These are phyloP conservation scores for Polysphondylium violaceum DNA, from an alignment of 78 protist genomes.

Conservation along the genomic window DNA sequence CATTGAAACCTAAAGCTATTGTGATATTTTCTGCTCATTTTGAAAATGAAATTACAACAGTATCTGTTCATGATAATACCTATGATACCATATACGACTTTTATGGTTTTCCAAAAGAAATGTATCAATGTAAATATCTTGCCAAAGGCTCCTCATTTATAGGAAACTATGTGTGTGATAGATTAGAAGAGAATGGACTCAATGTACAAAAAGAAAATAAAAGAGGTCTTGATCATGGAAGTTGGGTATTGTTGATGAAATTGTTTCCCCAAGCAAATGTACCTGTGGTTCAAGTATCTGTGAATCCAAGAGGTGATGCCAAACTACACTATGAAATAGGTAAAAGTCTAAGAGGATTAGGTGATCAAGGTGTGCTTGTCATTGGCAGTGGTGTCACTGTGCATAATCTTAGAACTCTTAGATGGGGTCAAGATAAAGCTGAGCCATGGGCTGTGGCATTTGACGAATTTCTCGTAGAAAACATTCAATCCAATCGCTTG, in stretches of 20 bases:
- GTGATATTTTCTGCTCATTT: slow-evolving; percentile 25
- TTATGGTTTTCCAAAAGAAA: slow-evolving; percentile 76
- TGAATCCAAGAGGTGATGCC: slow-evolving; percentile 38
- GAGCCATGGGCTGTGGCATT: slow-evolving; percentile 5
- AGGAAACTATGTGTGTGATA: slow-evolving; percentile 31
- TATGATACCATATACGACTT: slow-evolving; percentile 61
- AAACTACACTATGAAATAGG: slow-evolving; percentile 60
- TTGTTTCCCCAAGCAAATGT: slow-evolving; percentile 82
- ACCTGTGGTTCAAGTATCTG: slow-evolving; percentile 82
- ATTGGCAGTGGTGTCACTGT: slow-evolving; percentile 75
- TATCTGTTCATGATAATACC: not conserved
- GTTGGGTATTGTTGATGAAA: slow-evolving; percentile 46
- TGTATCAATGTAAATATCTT: slow-evolving; percentile 60
- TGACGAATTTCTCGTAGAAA: not conserved
- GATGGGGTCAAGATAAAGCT: slow-evolving; percentile 2
- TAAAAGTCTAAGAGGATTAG: slow-evolving; percentile 4
- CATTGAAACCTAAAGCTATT: slow-evolving; percentile 30
- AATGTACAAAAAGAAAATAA: slow-evolving; percentile 6
- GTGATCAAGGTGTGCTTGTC: slow-evolving; percentile 74
- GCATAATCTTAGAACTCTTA: slow-evolving; percentile 65
- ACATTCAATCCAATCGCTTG: not conserved
- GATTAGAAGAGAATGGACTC: slow-evolving; percentile 3
- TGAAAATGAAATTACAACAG: not conserved
- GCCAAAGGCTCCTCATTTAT: slow-evolving; percentile 24
- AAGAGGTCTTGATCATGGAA: slow-evolving; percentile 85